Evolutionary conservation across 345 rosid species (phyloP).

Genomic region (Citrus unshiu): DNA sequence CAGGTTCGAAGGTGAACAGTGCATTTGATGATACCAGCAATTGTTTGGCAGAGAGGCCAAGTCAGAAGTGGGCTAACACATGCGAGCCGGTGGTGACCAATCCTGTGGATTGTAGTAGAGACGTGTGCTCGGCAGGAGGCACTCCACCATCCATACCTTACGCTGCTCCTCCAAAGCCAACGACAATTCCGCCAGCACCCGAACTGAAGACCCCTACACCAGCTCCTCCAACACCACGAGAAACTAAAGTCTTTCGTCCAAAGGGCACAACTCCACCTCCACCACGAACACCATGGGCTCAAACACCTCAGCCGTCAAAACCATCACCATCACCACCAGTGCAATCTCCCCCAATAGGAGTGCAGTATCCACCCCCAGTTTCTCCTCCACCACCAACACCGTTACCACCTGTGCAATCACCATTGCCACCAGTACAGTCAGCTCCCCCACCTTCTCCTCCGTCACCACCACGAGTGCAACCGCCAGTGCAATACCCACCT

Average conservation of each 20-base stretch:
- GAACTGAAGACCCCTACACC: background rate
- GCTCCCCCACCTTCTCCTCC: no score
- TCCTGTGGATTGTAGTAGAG: conserved; percentile 73
- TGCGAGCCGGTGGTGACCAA: conserved; percentile 46
- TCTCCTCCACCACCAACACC: no score
- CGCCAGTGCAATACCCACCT: no score
- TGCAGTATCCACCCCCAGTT: no score
- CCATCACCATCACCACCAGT: background rate
- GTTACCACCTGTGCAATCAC: no score
- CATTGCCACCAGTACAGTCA: no score
- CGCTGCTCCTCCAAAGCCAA: background rate
- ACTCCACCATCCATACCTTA: background rate
- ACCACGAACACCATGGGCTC: no score
- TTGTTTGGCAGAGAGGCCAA: conserved; percentile 48
- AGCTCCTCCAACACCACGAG: background rate
- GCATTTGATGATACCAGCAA: conserved; percentile 46
- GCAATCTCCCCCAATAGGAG: no score
- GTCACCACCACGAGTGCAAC: no score
- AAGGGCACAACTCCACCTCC: no score
- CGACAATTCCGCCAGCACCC: background rate
- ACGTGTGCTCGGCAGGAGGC: conserved; percentile 32
- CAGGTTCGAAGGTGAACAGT: conserved; percentile 21
- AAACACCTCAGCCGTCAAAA: no score
- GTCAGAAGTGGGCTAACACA: conserved; percentile 32
- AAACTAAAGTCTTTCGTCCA: no score